A percentile compares a stretch with the other conserved stretches of the same genome.
phyloP scores from a whole-genome alignment of 2,329 filamentous ascomycete species.

The Arthroderma sp. region DNA sequence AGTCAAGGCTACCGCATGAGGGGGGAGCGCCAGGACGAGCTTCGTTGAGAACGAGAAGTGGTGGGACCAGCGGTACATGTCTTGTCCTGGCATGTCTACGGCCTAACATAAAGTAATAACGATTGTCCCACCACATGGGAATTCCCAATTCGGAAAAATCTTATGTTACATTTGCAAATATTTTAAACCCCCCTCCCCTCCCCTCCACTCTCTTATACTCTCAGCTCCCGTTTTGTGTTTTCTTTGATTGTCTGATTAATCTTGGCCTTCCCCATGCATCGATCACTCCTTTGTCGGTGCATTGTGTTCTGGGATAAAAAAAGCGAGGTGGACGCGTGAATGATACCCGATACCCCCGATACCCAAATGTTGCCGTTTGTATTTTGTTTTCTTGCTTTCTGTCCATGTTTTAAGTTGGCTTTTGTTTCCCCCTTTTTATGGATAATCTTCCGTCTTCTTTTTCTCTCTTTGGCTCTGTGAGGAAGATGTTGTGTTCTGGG shows the following conservation, averaged over 20 bases:
- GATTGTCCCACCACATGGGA: neutral
- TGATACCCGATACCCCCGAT: conserved; percentile 14
- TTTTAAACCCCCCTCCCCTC: neutral
- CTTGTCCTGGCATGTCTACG: conserved; percentile 16
- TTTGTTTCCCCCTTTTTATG: neutral
- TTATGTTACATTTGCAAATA: neutral
- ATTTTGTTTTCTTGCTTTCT: conserved; percentile 1
- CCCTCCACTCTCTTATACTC: neutral
- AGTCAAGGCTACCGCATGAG: conserved; percentile 33
- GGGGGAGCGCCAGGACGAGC: conserved; percentile 18
- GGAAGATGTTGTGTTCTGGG: too few species aligned
- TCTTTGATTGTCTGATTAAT: conserved; percentile 4
- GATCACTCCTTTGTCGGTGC: conserved; percentile 4
- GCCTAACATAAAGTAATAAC: conserved; percentile 3
- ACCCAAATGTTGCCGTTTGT: conserved; percentile 10
- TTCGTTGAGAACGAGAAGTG: conserved; percentile 29
- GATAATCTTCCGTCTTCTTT: conserved; percentile 1
- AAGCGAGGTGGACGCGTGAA: conserved; percentile 13
- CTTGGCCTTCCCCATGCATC: neutral
- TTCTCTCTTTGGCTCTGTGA: too few species aligned
- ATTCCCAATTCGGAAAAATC: too few species aligned
- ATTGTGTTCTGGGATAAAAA: conserved; percentile 11
- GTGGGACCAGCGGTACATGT: conserved; percentile 25
- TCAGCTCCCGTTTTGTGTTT: conserved; percentile 1
- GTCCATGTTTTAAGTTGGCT: conserved; percentile 1